These are phyloP conservation scores for Candida mesenterica DNA, from an alignment of 1,139 yeast species.

Conservation along the genomic window DNA sequence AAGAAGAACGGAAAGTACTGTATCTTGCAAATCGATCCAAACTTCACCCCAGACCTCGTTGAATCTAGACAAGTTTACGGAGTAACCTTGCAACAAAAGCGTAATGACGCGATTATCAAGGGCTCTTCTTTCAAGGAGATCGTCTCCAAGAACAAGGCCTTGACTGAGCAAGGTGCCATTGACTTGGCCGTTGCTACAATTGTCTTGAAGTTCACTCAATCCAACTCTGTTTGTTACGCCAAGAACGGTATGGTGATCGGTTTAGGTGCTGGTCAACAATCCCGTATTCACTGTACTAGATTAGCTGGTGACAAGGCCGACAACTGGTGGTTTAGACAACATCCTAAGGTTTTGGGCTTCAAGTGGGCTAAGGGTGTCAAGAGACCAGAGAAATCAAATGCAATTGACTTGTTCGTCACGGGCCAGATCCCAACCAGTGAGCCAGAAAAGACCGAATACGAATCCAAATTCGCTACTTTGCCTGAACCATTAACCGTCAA, in stretches of 20 bases:
- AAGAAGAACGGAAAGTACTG: constrained; percentile 98
- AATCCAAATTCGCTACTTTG: constrained; percentile 76
- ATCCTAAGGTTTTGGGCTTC: constrained; percentile 87
- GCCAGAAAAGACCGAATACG: constrained; percentile 92
- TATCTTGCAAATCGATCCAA: constrained; percentile 92
- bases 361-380: constrained; percentile 98
- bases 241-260: constrained; percentile 99
- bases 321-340: constrained; percentile 99
- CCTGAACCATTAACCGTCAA: constrained; percentile 80
- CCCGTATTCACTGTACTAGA: constrained; percentile 98
- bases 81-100: constrained; percentile 89
- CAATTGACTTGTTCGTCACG: constrained; percentile 90
- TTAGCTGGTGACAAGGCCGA: constrained; percentile 99
- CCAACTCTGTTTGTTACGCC: constrained; percentile 97
- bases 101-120: constrained; percentile 95
- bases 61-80: constrained; percentile 98
- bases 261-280: constrained; percentile 98
- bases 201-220: constrained; percentile 95
- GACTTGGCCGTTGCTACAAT: constrained; percentile 96
- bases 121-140: constrained; percentile 84
- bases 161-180: constrained; percentile 88
- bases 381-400: constrained; percentile 98
- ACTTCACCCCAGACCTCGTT: constrained; percentile 73
- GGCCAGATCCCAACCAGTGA: constrained; percentile 88
- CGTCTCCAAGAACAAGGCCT: constrained; percentile 78